phyloP scores from a whole-genome alignment of 768 basidiomycete genomes.

The Clavulina sp. region DNA sequence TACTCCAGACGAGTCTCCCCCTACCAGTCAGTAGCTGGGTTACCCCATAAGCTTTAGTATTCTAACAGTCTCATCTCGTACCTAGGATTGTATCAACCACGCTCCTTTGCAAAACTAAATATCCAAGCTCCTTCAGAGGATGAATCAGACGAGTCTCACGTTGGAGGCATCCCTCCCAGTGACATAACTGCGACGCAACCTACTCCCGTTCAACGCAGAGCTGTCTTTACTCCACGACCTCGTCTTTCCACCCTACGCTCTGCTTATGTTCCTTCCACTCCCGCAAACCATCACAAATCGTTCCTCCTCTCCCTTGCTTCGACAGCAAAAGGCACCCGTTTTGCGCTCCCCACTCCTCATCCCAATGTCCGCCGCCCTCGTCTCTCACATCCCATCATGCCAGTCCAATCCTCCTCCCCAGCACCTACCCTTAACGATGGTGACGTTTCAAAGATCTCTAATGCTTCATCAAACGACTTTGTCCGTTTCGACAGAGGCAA shows the following conservation, averaged over 20 bases:
- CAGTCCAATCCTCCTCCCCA: slow-evolving; percentile 14
- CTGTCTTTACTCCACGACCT: not conserved
- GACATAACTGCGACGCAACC: no score
- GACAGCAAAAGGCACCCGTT: slow-evolving; percentile 57
- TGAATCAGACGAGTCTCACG: no score
- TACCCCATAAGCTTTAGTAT: no score
- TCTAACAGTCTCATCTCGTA: no score
- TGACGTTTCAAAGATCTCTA: slow-evolving; percentile 57
- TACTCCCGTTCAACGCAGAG: not conserved
- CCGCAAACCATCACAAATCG: slow-evolving; percentile 53
- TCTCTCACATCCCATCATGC: slow-evolving; percentile 7
- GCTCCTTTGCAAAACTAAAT: no score
- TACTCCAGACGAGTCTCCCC: no score
- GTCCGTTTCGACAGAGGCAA: slow-evolving; percentile 57
- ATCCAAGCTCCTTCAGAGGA: no score
- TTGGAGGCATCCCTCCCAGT: no score
- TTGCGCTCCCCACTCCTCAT: slow-evolving; percentile 48
- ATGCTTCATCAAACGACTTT: slow-evolving; percentile 75
- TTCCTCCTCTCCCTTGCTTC: slow-evolving; percentile 75
- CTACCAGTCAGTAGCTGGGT: no score
- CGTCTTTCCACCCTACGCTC: not conserved
- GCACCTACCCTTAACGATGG: slow-evolving; percentile 26
- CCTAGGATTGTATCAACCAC: no score
- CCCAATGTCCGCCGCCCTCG: slow-evolving; percentile 25
- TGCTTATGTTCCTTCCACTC: slow-evolving; percentile 27